Conservation (phyloP, 2,329 filamentous ascomycete species). For the Aspergillus sojae region DNA sequence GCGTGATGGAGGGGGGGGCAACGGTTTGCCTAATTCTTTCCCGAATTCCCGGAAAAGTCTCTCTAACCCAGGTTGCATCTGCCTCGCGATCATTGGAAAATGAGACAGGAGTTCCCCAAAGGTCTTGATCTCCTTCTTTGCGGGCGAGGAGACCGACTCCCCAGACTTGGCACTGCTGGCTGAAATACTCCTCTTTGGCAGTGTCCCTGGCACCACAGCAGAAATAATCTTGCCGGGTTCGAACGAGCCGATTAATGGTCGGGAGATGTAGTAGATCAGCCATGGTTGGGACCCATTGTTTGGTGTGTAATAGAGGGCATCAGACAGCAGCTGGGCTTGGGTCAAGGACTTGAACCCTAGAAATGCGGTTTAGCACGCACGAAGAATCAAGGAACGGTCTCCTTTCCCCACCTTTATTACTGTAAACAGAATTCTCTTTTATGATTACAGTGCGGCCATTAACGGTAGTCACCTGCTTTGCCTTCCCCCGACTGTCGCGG, state of each 20-base stretch:
- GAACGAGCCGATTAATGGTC: slow-evolving; percentile 79
- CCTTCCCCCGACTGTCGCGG: slow-evolving; percentile 86
- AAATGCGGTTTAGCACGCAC: slow-evolving; percentile 18
- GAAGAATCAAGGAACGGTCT: slow-evolving; percentile 3
- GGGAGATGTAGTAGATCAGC: slow-evolving; percentile 95
- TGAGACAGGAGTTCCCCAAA: slow-evolving; percentile 88
- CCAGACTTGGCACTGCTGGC: slow-evolving; percentile 29
- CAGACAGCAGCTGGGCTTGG: slow-evolving; percentile 82
- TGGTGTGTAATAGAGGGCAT: slow-evolving; percentile 86
- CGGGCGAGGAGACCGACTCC: slow-evolving; percentile 40
- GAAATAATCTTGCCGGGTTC: slow-evolving; percentile 73
- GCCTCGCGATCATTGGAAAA: slow-evolving; percentile 92
- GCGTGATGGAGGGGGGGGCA: slow-evolving; percentile 69
- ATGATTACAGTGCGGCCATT: slow-evolving; percentile 93
- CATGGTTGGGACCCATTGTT: slow-evolving; percentile 88
- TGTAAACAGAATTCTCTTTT: slow-evolving; percentile 90
- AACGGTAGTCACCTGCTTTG: slow-evolving; percentile 88
- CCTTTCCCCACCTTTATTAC: slow-evolving; percentile 78
- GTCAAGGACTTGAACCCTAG: slow-evolving; percentile 87
- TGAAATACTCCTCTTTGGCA: slow-evolving; percentile 30
- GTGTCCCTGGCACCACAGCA: slow-evolving; percentile 58
- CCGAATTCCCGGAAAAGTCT: slow-evolving; percentile 88
- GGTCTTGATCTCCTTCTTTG: slow-evolving; percentile 86
- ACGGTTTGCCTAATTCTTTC: slow-evolving; percentile 78
- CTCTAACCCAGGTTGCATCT: slow-evolving; percentile 93